Conservation (phyloP, 2,329 filamentous ascomycete genomes). For the Aspergillus pseudoglaucus region DNA sequence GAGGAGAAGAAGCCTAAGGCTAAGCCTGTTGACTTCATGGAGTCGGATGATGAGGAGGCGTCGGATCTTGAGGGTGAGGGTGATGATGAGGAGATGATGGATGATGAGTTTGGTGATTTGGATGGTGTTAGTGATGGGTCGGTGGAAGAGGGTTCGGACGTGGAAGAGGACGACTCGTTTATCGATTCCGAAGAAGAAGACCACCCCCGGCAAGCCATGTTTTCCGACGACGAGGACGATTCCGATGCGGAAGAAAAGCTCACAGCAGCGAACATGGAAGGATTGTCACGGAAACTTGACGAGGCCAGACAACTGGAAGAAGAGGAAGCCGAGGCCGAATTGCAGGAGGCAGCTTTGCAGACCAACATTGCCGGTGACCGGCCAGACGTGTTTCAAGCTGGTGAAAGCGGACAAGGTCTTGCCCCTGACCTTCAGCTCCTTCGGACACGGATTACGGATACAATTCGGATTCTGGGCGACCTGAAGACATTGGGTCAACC, state of each 20-base stretch:
- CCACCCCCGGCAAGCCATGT: slow-evolving; percentile 61
- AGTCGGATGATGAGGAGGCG: slow-evolving; percentile 32
- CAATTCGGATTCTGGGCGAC: slow-evolving; percentile 82
- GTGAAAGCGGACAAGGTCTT: slow-evolving; percentile 58
- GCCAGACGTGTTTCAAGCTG: slow-evolving; percentile 56
- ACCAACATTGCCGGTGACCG: slow-evolving; percentile 84
- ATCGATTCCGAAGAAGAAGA: slow-evolving; percentile 60
- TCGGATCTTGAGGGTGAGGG: slow-evolving; percentile 43
- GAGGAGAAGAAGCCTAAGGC: slow-evolving; percentile 24
- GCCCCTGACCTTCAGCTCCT: slow-evolving; percentile 87
- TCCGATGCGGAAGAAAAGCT: slow-evolving; percentile 84
- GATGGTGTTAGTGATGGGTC: slow-evolving; percentile 37
- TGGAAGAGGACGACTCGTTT: slow-evolving; percentile 51
- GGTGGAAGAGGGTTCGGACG: slow-evolving; percentile 44
- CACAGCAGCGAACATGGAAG: slow-evolving; percentile 93
- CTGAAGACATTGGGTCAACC: slow-evolving; percentile 75
- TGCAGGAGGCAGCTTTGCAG: slow-evolving; percentile 78
- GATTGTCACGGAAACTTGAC: slow-evolving; percentile 79
- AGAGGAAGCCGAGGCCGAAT: slow-evolving; percentile 74
- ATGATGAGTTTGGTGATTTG: slow-evolving; percentile 43
- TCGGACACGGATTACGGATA: slow-evolving; percentile 83
- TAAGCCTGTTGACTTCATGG: slow-evolving; percentile 29
- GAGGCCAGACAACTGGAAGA: slow-evolving; percentile 68
- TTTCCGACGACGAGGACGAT: slow-evolving; percentile 90
- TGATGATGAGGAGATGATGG: slow-evolving; percentile 33